These are phyloP conservation scores for Karstenula rhodostoma DNA, from an alignment of 2,329 filamentous ascomycete species.

Conservation along the genomic window DNA sequence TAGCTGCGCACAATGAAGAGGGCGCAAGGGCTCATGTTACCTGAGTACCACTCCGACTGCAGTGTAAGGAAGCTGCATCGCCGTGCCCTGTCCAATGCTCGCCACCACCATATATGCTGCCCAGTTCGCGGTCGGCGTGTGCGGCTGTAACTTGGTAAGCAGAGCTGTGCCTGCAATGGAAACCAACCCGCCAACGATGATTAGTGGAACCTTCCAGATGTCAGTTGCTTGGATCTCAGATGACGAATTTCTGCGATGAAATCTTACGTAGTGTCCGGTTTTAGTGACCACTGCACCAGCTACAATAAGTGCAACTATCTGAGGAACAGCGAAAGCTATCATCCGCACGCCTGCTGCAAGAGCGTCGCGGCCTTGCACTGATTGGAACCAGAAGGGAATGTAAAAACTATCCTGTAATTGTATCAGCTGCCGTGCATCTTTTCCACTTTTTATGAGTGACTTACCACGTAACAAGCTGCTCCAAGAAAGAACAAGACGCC, in stretches of 20 bases:
- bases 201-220: slow-evolving; percentile 7
- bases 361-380: slow-evolving; percentile 46
- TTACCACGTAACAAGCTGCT: slow-evolving; percentile 10
- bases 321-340: slow-evolving; percentile 2
- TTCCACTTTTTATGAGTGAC: too few species aligned
- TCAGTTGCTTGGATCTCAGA: too few species aligned
- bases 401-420: slow-evolving; percentile 38
- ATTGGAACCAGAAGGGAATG: slow-evolving; percentile 57
- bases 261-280: slow-evolving; percentile 1
- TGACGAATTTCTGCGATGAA: too few species aligned
- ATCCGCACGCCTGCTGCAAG: slow-evolving; percentile 38
- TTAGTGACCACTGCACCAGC: slow-evolving; percentile 1
- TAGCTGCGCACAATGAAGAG: too few species aligned
- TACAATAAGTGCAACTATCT: neutral
- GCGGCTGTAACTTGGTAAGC: slow-evolving; percentile 10
- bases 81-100: slow-evolving; percentile 15
- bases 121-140: slow-evolving; percentile 12
- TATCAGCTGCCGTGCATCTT: too few species aligned
- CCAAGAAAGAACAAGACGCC: neutral
- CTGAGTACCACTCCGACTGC: slow-evolving; percentile 11
- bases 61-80: slow-evolving; percentile 20
- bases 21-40: too few species aligned
- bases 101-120: slow-evolving; percentile 1
- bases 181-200: slow-evolving; percentile 5
- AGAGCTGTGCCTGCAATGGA: slow-evolving; percentile 11